These are phyloP conservation scores for Oryza brachyantha DNA, from an alignment of 176 grass and related monocot genomes.

Conservation along the genomic window DNA sequence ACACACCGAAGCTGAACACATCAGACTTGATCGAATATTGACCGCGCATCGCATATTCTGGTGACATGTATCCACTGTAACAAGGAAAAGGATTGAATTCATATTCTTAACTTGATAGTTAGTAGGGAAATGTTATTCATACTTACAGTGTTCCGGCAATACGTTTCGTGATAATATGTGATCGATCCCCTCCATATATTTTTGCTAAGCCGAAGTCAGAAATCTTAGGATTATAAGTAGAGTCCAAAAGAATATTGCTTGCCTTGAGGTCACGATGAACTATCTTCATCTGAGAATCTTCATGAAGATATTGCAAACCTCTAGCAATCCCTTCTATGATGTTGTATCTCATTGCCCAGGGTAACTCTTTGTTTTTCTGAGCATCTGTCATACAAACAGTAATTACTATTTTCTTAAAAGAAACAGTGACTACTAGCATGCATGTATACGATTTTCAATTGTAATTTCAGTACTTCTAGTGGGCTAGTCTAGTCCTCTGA, in stretches of 20 bases:
- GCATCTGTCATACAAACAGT: conserved; percentile 20
- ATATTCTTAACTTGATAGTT: neutral
- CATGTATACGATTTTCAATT: neutral
- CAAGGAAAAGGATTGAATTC: no score
- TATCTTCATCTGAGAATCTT: conserved; percentile 61
- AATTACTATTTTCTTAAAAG: neutral
- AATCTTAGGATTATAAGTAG: conserved; percentile 59
- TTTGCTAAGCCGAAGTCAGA: conserved; percentile 62
- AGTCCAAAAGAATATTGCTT: conserved; percentile 37
- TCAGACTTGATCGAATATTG: conserved; percentile 58
- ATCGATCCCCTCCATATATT: conserved; percentile 46
- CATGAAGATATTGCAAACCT: conserved; percentile 71
- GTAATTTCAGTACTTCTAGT: no score
- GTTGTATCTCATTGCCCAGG: conserved; percentile 44
- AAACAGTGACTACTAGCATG: neutral
- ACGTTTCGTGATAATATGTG: conserved; percentile 33
- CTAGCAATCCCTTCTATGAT: conserved; percentile 56
- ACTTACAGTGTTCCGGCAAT: conserved; percentile 67
- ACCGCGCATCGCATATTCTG: conserved; percentile 45
- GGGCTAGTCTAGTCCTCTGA: neutral
- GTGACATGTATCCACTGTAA: conserved; percentile 50
- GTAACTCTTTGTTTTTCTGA: conserved; percentile 10
- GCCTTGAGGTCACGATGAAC: conserved; percentile 53
- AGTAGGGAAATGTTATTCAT: neutral
- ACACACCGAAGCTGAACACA: conserved; percentile 58